Base-by-base conservation (phyloP, 306 rosid genomes). In the Hippophae rhamnoides region DNA sequence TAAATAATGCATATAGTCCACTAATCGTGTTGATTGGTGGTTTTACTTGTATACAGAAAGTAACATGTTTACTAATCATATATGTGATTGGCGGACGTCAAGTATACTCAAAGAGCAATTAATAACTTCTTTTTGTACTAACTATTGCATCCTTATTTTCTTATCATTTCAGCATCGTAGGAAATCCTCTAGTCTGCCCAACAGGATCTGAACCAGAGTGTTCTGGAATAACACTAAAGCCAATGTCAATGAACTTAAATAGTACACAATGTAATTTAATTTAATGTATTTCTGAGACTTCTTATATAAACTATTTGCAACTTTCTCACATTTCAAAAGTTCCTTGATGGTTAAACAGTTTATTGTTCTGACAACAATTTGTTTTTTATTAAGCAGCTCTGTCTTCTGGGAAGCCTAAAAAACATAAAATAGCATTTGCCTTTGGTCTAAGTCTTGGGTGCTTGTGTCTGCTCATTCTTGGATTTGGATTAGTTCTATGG, bases 171-270 rank as follows among this genome's bases (percentile, higher is more conserved):
- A 92, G 96, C 94, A 72, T 88, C 73, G 76, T 84, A 59, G 99
- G 99, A 47, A 93, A 93, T 52, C 97, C 95, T 41, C 78, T 86
- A 52, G 80, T 93, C 64, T 93, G 99, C 38, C 81, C 84, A 7
- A 76, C 94, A 0, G 97, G 86, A 68, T 72, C 86, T 9, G 99
- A 93, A 76, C 72, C 87, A 58, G 81, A 79, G 53, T 93, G 99
- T 67, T 79, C 79, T 65, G 94, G 97, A 51, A 73, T 76, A 54
- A 77, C 84, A 67, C 68, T 82, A 57, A 82, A 84, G 90, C 99
- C 99, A 7, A 86, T 88, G 84, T 93, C 86, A 65, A 88, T 93
- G 97, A 86, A 88, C 80, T 69, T 93, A 63, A 88, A 77, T 74
- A 81, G 43, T 46, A 74, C 95, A 52, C 81, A 73, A 65, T 66